Percentiles rank a stretch among this genome's conserved stretches.
Evolutionary conservation across 108 stramenopile species (phyloP).

Genomic region (Nannochloropsis gaditana): DNA sequence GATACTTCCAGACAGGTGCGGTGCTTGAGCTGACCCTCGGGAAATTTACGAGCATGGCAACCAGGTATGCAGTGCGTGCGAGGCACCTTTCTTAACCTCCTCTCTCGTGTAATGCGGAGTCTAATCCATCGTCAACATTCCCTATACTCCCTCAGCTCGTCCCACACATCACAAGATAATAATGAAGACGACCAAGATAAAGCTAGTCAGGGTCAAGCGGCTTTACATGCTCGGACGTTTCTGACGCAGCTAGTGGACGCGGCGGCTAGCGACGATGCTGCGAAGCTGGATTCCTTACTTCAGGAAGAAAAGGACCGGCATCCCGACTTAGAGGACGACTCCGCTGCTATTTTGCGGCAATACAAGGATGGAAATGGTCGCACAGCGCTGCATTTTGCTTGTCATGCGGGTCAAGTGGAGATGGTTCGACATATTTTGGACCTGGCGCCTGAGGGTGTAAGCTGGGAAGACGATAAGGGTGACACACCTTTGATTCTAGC

Average conservation of each 20-base stretch:
- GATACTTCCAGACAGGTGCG: too few relatives aligned
- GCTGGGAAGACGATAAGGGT: conserved; percentile 40
- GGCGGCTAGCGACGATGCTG: neutral
- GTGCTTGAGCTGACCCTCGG: too few relatives aligned
- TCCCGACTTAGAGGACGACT: neutral
- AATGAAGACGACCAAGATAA: neutral
- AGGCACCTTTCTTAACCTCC: neutral
- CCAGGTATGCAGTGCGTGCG: neutral
- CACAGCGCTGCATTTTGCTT: conserved; percentile 49
- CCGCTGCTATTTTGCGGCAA: neutral
- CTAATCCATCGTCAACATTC: neutral
- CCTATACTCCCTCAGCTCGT: neutral
- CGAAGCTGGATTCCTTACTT: neutral
- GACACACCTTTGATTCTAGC: conserved; percentile 39
- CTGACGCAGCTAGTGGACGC: neutral
- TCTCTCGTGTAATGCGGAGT: neutral
- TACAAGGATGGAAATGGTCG: conserved; percentile 43
- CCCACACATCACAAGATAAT: neutral
- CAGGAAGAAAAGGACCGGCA: neutral
- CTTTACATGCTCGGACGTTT: neutral
- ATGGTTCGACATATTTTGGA: conserved; percentile 33
- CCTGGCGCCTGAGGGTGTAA: conserved; percentile 28
- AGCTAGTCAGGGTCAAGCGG: neutral
- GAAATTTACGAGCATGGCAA: neutral
- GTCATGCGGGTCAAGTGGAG: conserved; percentile 27